These are phyloP conservation scores for Neospermospora avenae DNA, from an alignment of 2,329 filamentous ascomycete genomes.

Conservation along the genomic window DNA sequence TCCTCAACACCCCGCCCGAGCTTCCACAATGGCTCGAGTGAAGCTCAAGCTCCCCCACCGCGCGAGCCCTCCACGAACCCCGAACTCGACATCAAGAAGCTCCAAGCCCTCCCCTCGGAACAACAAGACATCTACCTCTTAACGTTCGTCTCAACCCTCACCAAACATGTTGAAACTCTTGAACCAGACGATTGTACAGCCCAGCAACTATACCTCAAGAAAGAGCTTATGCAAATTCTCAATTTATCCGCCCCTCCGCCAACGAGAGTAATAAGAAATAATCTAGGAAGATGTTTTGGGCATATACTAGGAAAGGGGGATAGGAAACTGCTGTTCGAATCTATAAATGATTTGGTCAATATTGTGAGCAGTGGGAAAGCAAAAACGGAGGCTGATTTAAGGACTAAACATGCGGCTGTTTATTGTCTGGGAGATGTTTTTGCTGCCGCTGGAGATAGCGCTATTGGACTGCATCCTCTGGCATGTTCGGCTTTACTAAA, in stretches of 20 bases:
- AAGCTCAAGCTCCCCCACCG: slow-evolving; percentile 35
- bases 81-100: slow-evolving; percentile 85
- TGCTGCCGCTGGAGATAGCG: slow-evolving; percentile 89
- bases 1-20: slow-evolving; percentile 30
- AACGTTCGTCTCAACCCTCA: slow-evolving; percentile 80
- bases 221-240: slow-evolving; percentile 90
- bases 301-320: slow-evolving; percentile 83
- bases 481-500: slow-evolving; percentile 71
- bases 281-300: slow-evolving; percentile 78
- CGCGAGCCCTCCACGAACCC: slow-evolving; percentile 51
- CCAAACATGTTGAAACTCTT: slow-evolving; percentile 73
- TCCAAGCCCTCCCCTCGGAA: slow-evolving; percentile 84
- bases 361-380: slow-evolving; percentile 72
- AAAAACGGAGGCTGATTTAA: slow-evolving; percentile 71
- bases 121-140: slow-evolving; percentile 95
- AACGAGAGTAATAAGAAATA: slow-evolving; percentile 85
- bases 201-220: slow-evolving; percentile 89
- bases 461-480: slow-evolving; percentile 76
- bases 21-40: slow-evolving; percentile 35
- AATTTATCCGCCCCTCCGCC: slow-evolving; percentile 77
- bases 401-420: slow-evolving; percentile 81
- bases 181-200: slow-evolving; percentile 77
- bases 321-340: slow-evolving; percentile 89
- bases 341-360: slow-evolving; percentile 79
- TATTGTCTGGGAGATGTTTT: slow-evolving; percentile 87